These are phyloP conservation scores for Ramalina intermedia DNA, from an alignment of 495 filamentous ascomycete genomes.

Conservation along the genomic window DNA sequence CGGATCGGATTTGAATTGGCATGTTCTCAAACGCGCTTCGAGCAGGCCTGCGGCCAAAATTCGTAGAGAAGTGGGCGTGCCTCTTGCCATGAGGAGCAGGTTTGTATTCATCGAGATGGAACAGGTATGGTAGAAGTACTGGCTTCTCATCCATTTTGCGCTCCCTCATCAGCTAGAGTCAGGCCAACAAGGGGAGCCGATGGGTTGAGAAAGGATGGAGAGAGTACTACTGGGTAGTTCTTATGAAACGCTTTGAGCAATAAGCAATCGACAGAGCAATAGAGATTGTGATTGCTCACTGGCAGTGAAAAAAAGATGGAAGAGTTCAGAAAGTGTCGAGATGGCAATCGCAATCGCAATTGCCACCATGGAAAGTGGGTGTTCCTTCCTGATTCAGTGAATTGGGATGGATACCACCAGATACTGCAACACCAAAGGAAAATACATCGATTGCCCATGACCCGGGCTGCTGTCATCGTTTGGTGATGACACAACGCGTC, in stretches of 20 bases:
- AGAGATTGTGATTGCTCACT: background rate
- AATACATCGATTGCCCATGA: too few relatives aligned
- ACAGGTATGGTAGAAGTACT: constrained; percentile 21
- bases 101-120: constrained; percentile 16
- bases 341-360: too few relatives aligned
- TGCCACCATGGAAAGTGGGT: too few relatives aligned
- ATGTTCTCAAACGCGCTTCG: constrained; percentile 14
- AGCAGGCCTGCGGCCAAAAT: constrained; percentile 4
- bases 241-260: background rate
- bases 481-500: too few relatives aligned
- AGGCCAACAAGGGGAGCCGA: background rate
- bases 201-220: background rate
- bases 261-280: background rate
- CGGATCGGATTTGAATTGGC: constrained; percentile 14
- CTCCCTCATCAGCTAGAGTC: background rate
- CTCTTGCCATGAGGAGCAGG: constrained; percentile 1
- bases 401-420: too few relatives aligned
- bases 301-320: too few relatives aligned
- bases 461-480: too few relatives aligned
- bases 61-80: constrained; percentile 21
- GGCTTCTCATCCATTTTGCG: constrained; percentile 12
- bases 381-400: too few relatives aligned
- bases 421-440: too few relatives aligned
- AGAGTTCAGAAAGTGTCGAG: too few relatives aligned
- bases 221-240: too few relatives aligned